Conservation (phyloP, 352 stramenopile genomes). For the Globisporangium paddicum region DNA sequence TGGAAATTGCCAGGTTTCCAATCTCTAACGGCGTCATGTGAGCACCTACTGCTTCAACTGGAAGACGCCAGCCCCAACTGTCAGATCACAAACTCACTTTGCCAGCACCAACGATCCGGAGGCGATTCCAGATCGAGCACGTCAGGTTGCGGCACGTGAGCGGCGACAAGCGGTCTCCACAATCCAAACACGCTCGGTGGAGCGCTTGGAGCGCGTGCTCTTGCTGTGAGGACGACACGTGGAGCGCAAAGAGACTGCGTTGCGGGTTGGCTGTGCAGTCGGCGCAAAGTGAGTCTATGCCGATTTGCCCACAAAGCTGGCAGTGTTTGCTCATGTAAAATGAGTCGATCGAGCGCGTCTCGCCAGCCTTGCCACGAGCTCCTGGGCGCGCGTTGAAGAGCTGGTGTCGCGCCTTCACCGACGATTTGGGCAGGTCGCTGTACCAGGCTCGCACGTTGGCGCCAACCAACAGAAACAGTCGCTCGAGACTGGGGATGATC, state of each 20-base stretch:
- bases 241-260: slow-evolving; percentile 61
- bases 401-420: slow-evolving; percentile 50
- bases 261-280: slow-evolving; percentile 52
- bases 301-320: slow-evolving; percentile 61
- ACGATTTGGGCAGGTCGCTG: slow-evolving; percentile 42
- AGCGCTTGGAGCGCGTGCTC: slow-evolving; percentile 38
- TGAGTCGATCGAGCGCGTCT: slow-evolving; percentile 61
- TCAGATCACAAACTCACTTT: slow-evolving; percentile 26
- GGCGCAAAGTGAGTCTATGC: slow-evolving; percentile 42
- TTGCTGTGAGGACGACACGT: slow-evolving; percentile 31
- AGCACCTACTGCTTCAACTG: not conserved
- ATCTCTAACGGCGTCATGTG: not conserved
- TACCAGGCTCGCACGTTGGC: slow-evolving; percentile 80
- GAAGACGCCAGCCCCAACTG: not conserved
- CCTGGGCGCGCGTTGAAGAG: slow-evolving; percentile 16
- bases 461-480: slow-evolving; percentile 74
- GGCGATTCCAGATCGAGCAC: slow-evolving; percentile 67
- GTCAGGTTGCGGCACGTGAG: slow-evolving; percentile 43
- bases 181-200: slow-evolving; percentile 38
- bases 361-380: slow-evolving; percentile 12
- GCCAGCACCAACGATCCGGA: slow-evolving; percentile 33
- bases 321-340: slow-evolving; percentile 86
- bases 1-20: not conserved
- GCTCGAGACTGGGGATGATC: slow-evolving; percentile 82
- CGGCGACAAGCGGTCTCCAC: slow-evolving; percentile 46